These are phyloP conservation scores for Boletellus dicymbophilus DNA, from an alignment of 1,284 basidiomycete species.

Conservation along the genomic window DNA sequence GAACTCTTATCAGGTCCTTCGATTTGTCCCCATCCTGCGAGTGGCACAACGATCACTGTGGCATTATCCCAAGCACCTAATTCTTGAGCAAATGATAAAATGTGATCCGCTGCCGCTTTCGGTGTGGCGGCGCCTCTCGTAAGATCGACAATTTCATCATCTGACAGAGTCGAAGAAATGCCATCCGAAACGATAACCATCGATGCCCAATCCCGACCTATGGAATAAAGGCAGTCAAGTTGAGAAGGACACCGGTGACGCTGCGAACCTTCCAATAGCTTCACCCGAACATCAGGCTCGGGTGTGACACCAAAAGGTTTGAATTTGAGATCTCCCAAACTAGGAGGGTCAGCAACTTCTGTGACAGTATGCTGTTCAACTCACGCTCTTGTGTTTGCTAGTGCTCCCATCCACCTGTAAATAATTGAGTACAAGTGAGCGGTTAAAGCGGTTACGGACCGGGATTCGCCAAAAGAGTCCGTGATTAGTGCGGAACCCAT, in stretches of 20 bases:
- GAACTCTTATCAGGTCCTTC: slow-evolving; percentile 80
- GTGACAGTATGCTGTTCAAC: slow-evolving; percentile 17
- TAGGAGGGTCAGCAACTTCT: slow-evolving; percentile 31
- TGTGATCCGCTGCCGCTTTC: slow-evolving; percentile 77
- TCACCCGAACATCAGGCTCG: slow-evolving; percentile 90
- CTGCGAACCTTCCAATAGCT: slow-evolving; percentile 70
- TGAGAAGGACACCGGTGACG: neutral
- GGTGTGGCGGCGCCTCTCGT: slow-evolving; percentile 76
- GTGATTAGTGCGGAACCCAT: slow-evolving; percentile 90
- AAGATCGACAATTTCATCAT: slow-evolving; percentile 94
- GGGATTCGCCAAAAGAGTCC: slow-evolving; percentile 93
- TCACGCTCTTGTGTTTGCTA: slow-evolving; percentile 91
- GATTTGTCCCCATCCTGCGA: slow-evolving; percentile 89
- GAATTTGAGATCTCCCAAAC: slow-evolving; percentile 89
- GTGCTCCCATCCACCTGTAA: slow-evolving; percentile 89
- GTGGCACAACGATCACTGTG: slow-evolving; percentile 90
- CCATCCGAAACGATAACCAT: slow-evolving; percentile 89
- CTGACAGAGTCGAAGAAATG: slow-evolving; percentile 86
- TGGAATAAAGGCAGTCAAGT: slow-evolving; percentile 3
- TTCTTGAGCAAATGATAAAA: slow-evolving; percentile 89
- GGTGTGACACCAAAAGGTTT: slow-evolving; percentile 92
- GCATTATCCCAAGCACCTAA: slow-evolving; percentile 91
- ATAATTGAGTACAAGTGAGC: slow-evolving; percentile 6
- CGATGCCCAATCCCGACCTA: slow-evolving; percentile 79
- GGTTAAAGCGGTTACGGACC: slow-evolving; percentile 44